These are phyloP conservation scores for Hypoxylon rubiginosum DNA, from an alignment of 2,329 filamentous ascomycete species.

Conservation along the genomic window DNA sequence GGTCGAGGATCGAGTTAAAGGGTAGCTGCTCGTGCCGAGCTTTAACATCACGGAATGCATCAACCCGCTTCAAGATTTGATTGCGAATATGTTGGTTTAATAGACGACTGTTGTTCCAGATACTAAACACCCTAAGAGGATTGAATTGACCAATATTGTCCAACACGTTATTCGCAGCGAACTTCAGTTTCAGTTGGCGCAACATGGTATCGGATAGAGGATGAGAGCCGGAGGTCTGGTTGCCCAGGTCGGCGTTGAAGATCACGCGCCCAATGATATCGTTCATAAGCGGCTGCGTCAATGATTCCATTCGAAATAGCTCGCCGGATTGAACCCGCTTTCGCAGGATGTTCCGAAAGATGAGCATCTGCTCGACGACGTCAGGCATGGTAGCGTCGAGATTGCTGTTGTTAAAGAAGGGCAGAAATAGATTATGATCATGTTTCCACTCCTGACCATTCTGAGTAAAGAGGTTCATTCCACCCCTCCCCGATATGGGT, in stretches of 20 bases:
- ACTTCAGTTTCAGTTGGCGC: conserved; percentile 47
- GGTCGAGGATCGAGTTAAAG: conserved; percentile 52
- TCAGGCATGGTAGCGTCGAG: conserved; percentile 50
- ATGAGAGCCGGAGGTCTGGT: conserved; percentile 49
- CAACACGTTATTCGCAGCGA: conserved; percentile 45
- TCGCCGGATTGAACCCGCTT: conserved; percentile 36
- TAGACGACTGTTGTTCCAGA: conserved; percentile 52
- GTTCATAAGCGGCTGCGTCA: conserved; percentile 51
- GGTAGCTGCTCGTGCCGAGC: conserved; percentile 33
- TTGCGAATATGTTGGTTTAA: conserved; percentile 49
- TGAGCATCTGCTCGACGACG: conserved; percentile 49
- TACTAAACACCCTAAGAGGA: conserved; percentile 46
- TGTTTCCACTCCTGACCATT: conserved; percentile 51
- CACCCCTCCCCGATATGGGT: conserved; percentile 50
- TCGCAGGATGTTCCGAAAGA: conserved; percentile 47
- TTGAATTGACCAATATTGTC: conserved; percentile 49
- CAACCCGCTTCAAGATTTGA: conserved; percentile 47
- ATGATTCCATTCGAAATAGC: conserved; percentile 46
- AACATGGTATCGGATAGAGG: conserved; percentile 52
- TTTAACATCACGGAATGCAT: conserved; percentile 44
- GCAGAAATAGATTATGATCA: conserved; percentile 49
- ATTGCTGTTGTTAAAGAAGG: conserved; percentile 52
- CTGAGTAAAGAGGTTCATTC: conserved; percentile 51
- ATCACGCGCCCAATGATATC: conserved; percentile 52
- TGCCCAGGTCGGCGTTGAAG: conserved; percentile 51